A percentile compares a stretch with the other conserved stretches of the same genome.
phyloP scores from a whole-genome alignment of 768 basidiomycete genomes.

The Pilatotrama ljubarskyi region DNA sequence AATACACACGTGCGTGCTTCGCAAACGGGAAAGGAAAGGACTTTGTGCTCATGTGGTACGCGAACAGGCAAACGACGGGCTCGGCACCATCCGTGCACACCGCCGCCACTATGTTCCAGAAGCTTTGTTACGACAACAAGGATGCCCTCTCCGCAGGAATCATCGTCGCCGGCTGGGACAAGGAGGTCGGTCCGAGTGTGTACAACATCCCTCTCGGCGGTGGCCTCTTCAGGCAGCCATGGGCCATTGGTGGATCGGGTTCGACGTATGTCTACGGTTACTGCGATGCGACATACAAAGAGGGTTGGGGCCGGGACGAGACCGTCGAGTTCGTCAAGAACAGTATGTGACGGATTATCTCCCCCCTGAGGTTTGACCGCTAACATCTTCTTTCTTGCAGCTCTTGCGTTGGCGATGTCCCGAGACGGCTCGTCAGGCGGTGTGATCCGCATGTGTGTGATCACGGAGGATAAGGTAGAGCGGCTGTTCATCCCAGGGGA shows the following conservation, averaged over 20 bases:
- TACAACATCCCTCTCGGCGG: conserved; percentile 98
- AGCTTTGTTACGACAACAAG: conserved; percentile 92
- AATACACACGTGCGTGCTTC: conserved; percentile 59
- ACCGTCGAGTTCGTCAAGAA: conserved; percentile 95
- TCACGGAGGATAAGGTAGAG: conserved; percentile 90
- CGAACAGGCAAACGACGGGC: conserved; percentile 52
- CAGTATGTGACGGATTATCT: conserved; percentile 56
- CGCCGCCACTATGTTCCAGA: conserved; percentile 83
- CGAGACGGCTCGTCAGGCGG: conserved; percentile 98
- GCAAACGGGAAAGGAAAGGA: too few species aligned
- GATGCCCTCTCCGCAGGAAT: conserved; percentile 87
- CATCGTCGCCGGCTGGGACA: conserved; percentile 98
- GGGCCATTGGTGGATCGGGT: conserved; percentile 98
- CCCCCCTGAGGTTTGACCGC: background rate
- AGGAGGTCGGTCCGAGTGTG: conserved; percentile 84
- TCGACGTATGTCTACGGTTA: conserved; percentile 99
- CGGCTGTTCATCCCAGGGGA: conserved; percentile 90
- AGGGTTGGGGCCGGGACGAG: conserved; percentile 88
- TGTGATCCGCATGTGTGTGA: conserved; percentile 95
- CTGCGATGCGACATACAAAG: conserved; percentile 96
- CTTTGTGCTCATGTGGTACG: too few species aligned
- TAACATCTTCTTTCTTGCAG: conserved; percentile 40
- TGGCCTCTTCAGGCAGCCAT: conserved; percentile 94
- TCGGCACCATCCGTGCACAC: conserved; percentile 75
- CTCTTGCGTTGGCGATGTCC: conserved; percentile 93